Conservation (phyloP, 108 stramenopile species). For the Nannochloropsis oceanica region DNA sequence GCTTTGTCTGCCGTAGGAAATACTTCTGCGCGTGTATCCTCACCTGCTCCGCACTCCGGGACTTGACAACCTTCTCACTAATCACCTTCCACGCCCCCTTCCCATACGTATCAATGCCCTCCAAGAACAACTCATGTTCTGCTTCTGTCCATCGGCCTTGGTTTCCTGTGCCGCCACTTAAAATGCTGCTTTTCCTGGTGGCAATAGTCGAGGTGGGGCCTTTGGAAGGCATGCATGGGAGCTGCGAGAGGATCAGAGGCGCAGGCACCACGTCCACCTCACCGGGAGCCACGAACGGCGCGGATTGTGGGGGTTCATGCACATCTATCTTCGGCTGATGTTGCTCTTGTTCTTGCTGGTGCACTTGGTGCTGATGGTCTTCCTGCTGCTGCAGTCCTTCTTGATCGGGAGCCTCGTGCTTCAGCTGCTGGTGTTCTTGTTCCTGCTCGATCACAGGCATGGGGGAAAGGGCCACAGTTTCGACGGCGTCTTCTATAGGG, state of each 20-base stretch:
- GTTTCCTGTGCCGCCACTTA: not conserved
- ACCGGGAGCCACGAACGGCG: not conserved
- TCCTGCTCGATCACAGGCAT: not conserved
- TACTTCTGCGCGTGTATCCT: slow-evolving; percentile 4
- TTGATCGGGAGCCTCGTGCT: not conserved
- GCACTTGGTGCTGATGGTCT: not conserved
- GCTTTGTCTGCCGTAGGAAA: not conserved
- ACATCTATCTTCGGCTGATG: not conserved
- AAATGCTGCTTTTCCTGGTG: not conserved
- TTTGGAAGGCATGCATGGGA: not conserved
- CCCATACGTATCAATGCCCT: not conserved
- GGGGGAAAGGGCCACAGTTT: not conserved
- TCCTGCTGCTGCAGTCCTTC: not conserved
- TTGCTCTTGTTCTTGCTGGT: not conserved
- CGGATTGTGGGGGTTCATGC: not conserved
- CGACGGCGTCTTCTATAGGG: not conserved
- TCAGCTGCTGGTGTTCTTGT: not conserved
- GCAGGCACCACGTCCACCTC: not conserved
- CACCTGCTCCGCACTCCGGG: not conserved
- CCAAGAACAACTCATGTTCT: not conserved
- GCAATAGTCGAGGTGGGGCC: not conserved
- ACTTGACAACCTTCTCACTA: not conserved
- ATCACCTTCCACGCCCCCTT: not conserved
- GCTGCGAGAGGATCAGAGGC: not conserved
- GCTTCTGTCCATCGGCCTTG: not conserved